phyloP scores from a whole-genome alignment of 140 eudicot genomes.

The Erigeron philadelphicus region DNA sequence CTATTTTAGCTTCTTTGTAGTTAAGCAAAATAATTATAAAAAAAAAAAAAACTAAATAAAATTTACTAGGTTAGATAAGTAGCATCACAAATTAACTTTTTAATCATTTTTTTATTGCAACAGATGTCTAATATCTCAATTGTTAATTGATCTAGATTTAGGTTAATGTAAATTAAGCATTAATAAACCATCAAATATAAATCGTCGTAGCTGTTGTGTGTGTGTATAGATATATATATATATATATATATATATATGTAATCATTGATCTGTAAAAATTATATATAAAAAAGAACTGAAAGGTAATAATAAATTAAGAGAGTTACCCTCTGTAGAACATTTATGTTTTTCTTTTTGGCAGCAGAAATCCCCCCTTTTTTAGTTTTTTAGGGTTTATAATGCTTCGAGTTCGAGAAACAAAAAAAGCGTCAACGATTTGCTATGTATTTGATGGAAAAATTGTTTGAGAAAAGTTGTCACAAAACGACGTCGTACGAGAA shows the following conservation, averaged over 20 bases:
- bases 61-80: neutral
- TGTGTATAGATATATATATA: no score
- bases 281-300: neutral
- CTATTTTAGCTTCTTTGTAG: no score
- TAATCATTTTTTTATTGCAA: neutral
- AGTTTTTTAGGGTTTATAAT: constrained; percentile 25
- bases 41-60: neutral
- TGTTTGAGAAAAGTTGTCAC: no score
- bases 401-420: constrained; percentile 21
- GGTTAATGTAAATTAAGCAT: constrained; percentile 20
- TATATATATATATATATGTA: no score
- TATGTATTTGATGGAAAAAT: no score
- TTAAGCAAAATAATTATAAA: no score
- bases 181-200: neutral
- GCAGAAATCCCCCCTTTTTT: constrained; percentile 15
- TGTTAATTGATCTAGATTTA: neutral
- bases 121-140: constrained; percentile 7
- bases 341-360: constrained; percentile 2
- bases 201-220: no score
- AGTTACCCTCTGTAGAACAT: constrained; percentile 57
- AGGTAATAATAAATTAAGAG: neutral
- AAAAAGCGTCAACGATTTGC: no score
- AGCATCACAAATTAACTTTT: neutral
- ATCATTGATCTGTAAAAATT: no score
- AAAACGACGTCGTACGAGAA: no score